A percentile compares a stretch with the other conserved stretches of the same genome.
Evolutionary conservation across 1,139 yeast genomes (phyloP).

Genomic region (Candida freyschussii): DNA sequence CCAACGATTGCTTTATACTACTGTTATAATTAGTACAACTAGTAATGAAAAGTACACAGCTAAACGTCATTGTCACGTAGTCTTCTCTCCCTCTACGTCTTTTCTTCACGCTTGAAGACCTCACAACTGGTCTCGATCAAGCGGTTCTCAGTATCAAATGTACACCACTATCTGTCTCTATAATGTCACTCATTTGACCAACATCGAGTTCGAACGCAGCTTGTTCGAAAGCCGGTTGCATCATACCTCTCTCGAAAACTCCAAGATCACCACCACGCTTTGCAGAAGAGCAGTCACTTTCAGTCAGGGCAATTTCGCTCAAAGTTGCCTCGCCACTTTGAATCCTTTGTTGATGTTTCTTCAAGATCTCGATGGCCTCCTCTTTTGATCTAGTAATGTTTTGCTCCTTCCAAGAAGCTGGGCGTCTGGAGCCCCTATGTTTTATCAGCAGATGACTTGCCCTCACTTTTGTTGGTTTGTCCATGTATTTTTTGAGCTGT

Average conservation of each 20-base stretch:
- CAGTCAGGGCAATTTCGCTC: conserved; percentile 70
- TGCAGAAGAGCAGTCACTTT: conserved; percentile 87
- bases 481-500: conserved; percentile 51
- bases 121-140: too few relatives aligned
- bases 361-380: conserved; percentile 68
- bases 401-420: conserved; percentile 84
- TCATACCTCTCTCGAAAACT: conserved; percentile 78
- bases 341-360: conserved; percentile 55
- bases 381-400: conserved; percentile 75
- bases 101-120: too few relatives aligned
- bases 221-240: conserved; percentile 92
- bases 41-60: too few relatives aligned
- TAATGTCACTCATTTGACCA: conserved; percentile 78
- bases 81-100: too few relatives aligned
- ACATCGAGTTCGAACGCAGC: conserved; percentile 79
- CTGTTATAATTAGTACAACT: too few relatives aligned
- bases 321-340: conserved; percentile 66
- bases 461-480: conserved; percentile 57
- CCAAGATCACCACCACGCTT: conserved; percentile 91
- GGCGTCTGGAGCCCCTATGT: conserved; percentile 79
- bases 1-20: too few relatives aligned
- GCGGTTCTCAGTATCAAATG: conserved; percentile 78
- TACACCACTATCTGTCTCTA: conserved; percentile 88
- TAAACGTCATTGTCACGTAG: too few relatives aligned
- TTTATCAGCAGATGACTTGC: conserved; percentile 75